Base-by-base conservation (phyloP, 305 asterid genomes). In the Solanum hybrid region DNA sequence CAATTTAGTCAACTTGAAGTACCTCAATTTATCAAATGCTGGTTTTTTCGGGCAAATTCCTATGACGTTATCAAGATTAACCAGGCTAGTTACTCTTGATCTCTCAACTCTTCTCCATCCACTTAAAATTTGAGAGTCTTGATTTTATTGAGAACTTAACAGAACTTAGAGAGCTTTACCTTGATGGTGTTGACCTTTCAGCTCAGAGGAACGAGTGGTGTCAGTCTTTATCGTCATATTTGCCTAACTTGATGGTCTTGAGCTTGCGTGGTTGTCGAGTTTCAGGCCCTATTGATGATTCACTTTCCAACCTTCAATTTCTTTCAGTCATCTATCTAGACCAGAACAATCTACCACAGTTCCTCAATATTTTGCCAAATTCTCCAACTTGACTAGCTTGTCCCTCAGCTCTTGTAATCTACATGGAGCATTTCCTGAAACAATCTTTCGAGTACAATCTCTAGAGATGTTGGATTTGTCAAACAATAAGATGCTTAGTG, bases 1-100 rank as follows among this genome's bases (percentile, higher is more conserved):
- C 22, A 91, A 91, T 72, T 91, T 94, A 26, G 89, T 92, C 8
- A 92, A 89, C 76, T 90, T 95, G 92, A 77, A 40, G 6, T 88
- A 92, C 85, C 92, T 96, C 85, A 95, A 96, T 79, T 34, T 5
- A 66, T 90, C 94, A 0, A 20, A 88, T 85, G 92, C 97, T 31
- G 94, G 95, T 46, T 95, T 96, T 32, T 84, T 26, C 1, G 95
- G 97, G 32, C 96, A 96, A 77, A 79, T 95, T 51, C 97, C 98
- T 0, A 13, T 42, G 56, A 42, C 17, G 20, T 35, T 89, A 64
- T 90, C 94, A 0, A 17, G 27, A 4, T 14, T 96, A 93, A 92
- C 37, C n/a, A 93, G 81, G 32, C 91, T 96, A 91, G 90, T 24
- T 13, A 36, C 24, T 86, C 95, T 96, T 40, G 97, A 94, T 91